These are phyloP conservation scores for Kodamaea hsintzibuensis DNA, from an alignment of 805 yeast genomes.

Conservation along the genomic window DNA sequence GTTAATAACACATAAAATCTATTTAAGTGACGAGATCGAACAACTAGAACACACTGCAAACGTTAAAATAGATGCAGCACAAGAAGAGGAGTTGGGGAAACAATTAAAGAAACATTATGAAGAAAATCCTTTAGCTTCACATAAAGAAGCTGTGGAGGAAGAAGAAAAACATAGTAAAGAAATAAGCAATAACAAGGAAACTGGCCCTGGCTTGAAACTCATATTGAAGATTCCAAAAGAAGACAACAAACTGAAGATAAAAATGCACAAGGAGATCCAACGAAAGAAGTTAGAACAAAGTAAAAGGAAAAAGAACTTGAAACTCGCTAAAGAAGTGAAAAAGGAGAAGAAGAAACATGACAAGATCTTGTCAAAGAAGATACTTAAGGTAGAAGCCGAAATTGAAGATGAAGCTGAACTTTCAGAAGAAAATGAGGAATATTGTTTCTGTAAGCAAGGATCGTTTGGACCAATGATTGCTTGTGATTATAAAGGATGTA, in stretches of 20 bases:
- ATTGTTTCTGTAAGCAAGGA: slow-evolving; percentile 28
- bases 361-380: neutral
- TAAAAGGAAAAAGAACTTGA: neutral
- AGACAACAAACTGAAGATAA: slow-evolving; percentile 2
- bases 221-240: slow-evolving; percentile 13
- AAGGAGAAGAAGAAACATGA: neutral
- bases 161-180: slow-evolving; percentile 18
- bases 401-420: slow-evolving; percentile 1
- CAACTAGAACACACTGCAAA: slow-evolving; percentile 16
- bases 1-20: slow-evolving; percentile 28
- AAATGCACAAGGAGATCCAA: neutral
- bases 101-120: slow-evolving; percentile 36
- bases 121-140: slow-evolving; percentile 37
- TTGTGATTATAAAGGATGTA: slow-evolving; percentile 34
- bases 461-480: slow-evolving; percentile 34
- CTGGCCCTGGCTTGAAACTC: slow-evolving; percentile 15
- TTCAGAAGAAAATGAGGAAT: slow-evolving; percentile 7
- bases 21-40: slow-evolving; percentile 25
- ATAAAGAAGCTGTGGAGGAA: slow-evolving; percentile 38
- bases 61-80: slow-evolving; percentile 9
- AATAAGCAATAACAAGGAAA: neutral
- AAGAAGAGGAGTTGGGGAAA: slow-evolving; percentile 24
- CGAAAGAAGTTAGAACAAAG: slow-evolving; percentile 8
- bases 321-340: neutral
- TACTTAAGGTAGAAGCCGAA: neutral